Conservation (phyloP, 176 grass and related monocot species). For the Oryza rufipogon region DNA sequence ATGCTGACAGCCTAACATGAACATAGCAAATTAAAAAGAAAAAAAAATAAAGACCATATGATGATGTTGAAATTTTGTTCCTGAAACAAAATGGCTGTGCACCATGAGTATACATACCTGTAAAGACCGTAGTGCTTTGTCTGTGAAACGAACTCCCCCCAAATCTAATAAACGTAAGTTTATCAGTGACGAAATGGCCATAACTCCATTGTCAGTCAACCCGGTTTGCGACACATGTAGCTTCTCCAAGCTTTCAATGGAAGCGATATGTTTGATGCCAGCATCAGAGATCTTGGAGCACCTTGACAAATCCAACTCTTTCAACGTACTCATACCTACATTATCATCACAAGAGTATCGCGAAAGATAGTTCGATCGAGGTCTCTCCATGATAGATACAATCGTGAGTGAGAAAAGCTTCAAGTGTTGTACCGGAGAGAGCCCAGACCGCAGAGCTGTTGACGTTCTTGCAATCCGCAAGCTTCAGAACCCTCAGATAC, state of each 20-base stretch:
- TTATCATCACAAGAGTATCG: not conserved
- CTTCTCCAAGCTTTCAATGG: constrained; percentile 77
- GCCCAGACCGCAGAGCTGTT: constrained; percentile 65
- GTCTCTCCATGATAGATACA: not conserved
- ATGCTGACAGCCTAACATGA: not conserved
- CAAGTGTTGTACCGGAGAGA: constrained; percentile 53
- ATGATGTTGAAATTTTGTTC: not conserved
- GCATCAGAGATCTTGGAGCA: constrained; percentile 76
- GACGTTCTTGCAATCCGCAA: constrained; percentile 76
- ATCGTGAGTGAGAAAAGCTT: not conserved
- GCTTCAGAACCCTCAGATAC: constrained; percentile 54
- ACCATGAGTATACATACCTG: constrained; percentile 45
- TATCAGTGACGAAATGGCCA: constrained; percentile 64
- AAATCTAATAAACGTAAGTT: constrained; percentile 68
- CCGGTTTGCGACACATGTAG: constrained; percentile 68
- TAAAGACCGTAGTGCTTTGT: constrained; percentile 64
- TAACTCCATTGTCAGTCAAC: constrained; percentile 74
- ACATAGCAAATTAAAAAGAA: not conserved
- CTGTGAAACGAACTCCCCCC: constrained; percentile 71
- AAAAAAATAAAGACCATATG: constrained; percentile 10
- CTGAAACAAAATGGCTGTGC: not conserved
- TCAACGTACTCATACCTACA: constrained; percentile 74
- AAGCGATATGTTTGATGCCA: constrained; percentile 74
- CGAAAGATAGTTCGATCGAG: not conserved
- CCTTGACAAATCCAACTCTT: constrained; percentile 81